phyloP scores from a whole-genome alignment of 176 grass and related monocot species.

The Carex pumila region DNA sequence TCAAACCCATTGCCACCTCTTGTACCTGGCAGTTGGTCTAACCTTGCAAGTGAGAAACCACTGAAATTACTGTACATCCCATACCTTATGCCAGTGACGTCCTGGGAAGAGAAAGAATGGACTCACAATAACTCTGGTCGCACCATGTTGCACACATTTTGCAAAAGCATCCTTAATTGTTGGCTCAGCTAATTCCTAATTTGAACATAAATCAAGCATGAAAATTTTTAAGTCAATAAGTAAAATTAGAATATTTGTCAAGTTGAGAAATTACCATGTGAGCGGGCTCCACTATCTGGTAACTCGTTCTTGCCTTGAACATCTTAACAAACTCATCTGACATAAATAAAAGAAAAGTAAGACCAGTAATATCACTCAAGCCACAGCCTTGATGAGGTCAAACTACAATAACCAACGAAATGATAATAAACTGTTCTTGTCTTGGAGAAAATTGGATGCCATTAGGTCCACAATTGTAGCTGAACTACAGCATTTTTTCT shows the following conservation, averaged over 20 bases:
- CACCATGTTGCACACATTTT: slow-evolving; percentile 74
- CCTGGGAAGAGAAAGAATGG: slow-evolving; percentile 95
- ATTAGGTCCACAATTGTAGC: background rate
- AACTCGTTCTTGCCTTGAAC: slow-evolving; percentile 62
- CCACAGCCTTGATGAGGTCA: background rate
- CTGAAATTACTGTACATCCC: background rate
- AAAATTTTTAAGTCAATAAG: background rate
- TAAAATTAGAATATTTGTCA: background rate
- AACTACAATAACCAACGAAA: background rate
- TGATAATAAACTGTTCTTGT: background rate
- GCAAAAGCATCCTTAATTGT: slow-evolving; percentile 72
- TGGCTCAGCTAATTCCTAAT: slow-evolving; percentile 82
- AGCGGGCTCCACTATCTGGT: slow-evolving; percentile 78
- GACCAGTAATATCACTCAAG: background rate
- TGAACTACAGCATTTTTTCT: background rate
- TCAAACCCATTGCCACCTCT: too few species aligned
- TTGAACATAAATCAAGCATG: slow-evolving; percentile 1
- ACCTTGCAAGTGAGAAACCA: too few species aligned
- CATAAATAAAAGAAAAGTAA: slow-evolving; percentile 11
- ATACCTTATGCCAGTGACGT: slow-evolving; percentile 82
- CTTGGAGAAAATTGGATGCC: background rate
- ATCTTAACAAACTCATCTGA: slow-evolving; percentile 79
- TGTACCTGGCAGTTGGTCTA: too few species aligned
- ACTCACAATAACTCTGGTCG: slow-evolving; percentile 55
- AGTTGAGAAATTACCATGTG: slow-evolving; percentile 60